Percentiles rank a stretch among this genome's conserved stretches.
phyloP scores from a whole-genome alignment of 306 rosid genomes.

The Rosa chinensis region DNA sequence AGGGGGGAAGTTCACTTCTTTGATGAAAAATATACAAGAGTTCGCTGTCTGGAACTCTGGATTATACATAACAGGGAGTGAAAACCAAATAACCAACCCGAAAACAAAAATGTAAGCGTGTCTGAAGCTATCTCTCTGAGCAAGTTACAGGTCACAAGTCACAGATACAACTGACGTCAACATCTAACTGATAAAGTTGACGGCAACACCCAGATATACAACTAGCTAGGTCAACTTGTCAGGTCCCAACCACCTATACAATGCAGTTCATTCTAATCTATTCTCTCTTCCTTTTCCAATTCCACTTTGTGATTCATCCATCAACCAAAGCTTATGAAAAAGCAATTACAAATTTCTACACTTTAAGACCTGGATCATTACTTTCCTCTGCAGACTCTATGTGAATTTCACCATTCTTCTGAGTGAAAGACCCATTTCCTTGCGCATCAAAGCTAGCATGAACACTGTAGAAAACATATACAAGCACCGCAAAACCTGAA shows the following conservation, averaged over 20 bases:
- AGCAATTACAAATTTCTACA: slow-evolving; percentile 32
- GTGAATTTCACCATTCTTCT: slow-evolving; percentile 49
- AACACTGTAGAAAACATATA: slow-evolving; percentile 81
- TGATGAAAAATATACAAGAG: too few species aligned
- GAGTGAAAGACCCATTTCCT: slow-evolving; percentile 45
- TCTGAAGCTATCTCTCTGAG: background rate
- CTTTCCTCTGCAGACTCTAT: slow-evolving; percentile 40
- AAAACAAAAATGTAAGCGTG: background rate
- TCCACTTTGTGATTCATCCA: slow-evolving; percentile 23
- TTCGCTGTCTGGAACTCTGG: too few species aligned
- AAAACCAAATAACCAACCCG: too few species aligned
- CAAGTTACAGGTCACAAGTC: background rate
- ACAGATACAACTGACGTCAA: background rate
- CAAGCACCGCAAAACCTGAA: slow-evolving; percentile 52
- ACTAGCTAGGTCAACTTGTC: background rate
- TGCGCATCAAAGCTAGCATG: slow-evolving; percentile 90
- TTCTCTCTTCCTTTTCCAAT: slow-evolving; percentile 17
- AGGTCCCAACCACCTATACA: background rate
- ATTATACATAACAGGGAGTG: too few species aligned
- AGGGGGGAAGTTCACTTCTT: too few species aligned
- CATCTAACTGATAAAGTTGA: background rate
- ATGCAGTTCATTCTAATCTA: slow-evolving; percentile 23
- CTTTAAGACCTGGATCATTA: slow-evolving; percentile 42
- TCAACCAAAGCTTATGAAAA: slow-evolving; percentile 22
- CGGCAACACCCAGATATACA: background rate